Evolutionary conservation across 768 basidiomycete species (phyloP).

Genomic region (Auricularia sp.): DNA sequence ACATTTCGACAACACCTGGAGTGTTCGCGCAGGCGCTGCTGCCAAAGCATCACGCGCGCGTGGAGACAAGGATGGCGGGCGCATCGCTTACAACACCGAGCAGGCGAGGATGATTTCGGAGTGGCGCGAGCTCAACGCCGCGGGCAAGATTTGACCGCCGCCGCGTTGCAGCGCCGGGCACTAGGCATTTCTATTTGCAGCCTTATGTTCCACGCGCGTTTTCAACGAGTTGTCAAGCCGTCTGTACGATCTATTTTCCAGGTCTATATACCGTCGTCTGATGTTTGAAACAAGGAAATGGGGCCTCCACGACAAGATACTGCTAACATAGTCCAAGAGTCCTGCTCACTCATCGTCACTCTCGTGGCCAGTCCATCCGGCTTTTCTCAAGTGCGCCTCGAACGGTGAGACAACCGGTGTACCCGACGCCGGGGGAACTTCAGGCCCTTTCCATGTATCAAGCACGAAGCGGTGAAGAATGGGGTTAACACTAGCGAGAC

Average conservation of each 20-base stretch:
- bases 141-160: background rate
- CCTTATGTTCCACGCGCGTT: too few species aligned
- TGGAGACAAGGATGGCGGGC: background rate
- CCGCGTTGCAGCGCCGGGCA: background rate
- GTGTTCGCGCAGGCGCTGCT: background rate
- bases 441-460: background rate
- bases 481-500: background rate
- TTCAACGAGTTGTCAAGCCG: too few species aligned
- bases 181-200: too few species aligned
- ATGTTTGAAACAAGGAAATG: too few species aligned
- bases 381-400: background rate
- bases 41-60: background rate
- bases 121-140: background rate
- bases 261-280: too few species aligned
- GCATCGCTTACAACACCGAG: background rate
- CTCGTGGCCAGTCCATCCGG: background rate
- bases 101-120: background rate
- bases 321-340: background rate
- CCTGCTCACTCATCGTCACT: background rate
- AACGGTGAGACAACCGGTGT: background rate
- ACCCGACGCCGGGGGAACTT: background rate
- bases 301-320: too few species aligned
- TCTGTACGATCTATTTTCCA: too few species aligned
- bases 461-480: background rate
- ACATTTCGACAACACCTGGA: background rate